phyloP scores from a whole-genome alignment of 371 early-diverging fungal genomes.

The Apophysomyces trapeziformis region DNA sequence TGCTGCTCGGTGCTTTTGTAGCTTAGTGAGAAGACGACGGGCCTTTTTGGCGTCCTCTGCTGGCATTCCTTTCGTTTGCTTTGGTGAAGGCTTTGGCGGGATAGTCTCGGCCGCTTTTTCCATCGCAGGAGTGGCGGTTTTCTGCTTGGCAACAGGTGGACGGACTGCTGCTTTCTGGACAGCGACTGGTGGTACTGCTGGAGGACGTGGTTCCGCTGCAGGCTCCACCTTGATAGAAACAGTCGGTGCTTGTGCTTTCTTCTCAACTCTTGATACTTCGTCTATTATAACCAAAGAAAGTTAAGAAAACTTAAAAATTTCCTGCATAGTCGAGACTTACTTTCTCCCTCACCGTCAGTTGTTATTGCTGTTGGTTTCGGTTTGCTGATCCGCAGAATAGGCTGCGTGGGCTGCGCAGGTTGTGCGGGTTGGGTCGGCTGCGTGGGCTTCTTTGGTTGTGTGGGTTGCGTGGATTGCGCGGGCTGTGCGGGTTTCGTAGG shows the following conservation, averaged over 20 bases:
- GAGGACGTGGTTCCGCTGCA: neutral
- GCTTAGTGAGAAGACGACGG: slow-evolving; percentile 55
- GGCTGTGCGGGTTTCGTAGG: too few relatives aligned
- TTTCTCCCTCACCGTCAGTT: slow-evolving; percentile 22
- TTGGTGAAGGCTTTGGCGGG: slow-evolving; percentile 4
- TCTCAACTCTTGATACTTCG: slow-evolving; percentile 17
- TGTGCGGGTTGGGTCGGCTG: too few relatives aligned
- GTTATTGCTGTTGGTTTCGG: slow-evolving; percentile 27
- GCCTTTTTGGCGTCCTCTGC: slow-evolving; percentile 46
- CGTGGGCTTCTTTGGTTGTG: too few relatives aligned
- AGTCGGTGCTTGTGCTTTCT: slow-evolving; percentile 15
- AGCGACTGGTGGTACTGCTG: slow-evolving; percentile 13
- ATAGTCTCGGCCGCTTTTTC: slow-evolving; percentile 26
- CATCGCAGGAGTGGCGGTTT: slow-evolving; percentile 7
- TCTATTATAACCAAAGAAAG: neutral
- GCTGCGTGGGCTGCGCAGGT: neutral
- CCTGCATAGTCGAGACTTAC: slow-evolving; percentile 10
- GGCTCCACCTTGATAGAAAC: slow-evolving; percentile 26
- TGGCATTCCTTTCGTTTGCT: slow-evolving; percentile 20
- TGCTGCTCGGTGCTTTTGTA: slow-evolving; percentile 61
- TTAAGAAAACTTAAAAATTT: neutral
- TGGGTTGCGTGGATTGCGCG: too few relatives aligned
- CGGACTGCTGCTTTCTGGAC: slow-evolving; percentile 23
- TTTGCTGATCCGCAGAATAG: slow-evolving; percentile 37
- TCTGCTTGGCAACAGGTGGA: neutral